These are phyloP conservation scores for Aspergillus sp. DNA, from an alignment of 2,329 filamentous ascomycete species.

Conservation along the genomic window DNA sequence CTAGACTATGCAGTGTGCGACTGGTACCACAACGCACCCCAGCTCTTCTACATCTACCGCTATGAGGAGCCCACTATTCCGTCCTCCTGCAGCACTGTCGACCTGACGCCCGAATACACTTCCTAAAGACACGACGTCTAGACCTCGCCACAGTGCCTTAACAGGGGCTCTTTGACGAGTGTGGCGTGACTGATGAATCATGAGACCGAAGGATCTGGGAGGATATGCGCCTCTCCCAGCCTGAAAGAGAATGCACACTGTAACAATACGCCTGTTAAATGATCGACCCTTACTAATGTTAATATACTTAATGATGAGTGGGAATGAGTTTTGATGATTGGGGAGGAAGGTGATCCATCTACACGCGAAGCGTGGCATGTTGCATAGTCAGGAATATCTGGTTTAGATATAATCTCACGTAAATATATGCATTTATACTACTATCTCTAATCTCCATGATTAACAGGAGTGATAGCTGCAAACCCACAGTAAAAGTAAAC, in stretches of 20 bases:
- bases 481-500: too few relatives aligned
- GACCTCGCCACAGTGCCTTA: slow-evolving; percentile 3
- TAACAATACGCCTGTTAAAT: slow-evolving; percentile 5
- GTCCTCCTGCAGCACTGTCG: slow-evolving; percentile 37
- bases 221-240: background rate
- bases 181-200: slow-evolving; percentile 21
- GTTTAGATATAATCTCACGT: too few relatives aligned
- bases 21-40: slow-evolving; percentile 43
- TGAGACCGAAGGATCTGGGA: slow-evolving; percentile 9
- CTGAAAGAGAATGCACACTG: background rate
- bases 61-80: slow-evolving; percentile 29
- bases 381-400: background rate
- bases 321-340: background rate
- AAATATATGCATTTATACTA: too few relatives aligned
- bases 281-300: background rate
- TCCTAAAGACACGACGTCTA: slow-evolving; percentile 22
- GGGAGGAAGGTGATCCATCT: background rate
- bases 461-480: too few relatives aligned
- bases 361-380: background rate
- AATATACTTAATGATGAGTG: background rate
- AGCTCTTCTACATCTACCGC: slow-evolving; percentile 41
- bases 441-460: too few relatives aligned
- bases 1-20: slow-evolving; percentile 36
- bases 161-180: slow-evolving; percentile 18
- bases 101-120: slow-evolving; percentile 30